Evolutionary conservation across 2,329 filamentous ascomycete species (phyloP).

Genomic region (Ascocoryne sarcoides): DNA sequence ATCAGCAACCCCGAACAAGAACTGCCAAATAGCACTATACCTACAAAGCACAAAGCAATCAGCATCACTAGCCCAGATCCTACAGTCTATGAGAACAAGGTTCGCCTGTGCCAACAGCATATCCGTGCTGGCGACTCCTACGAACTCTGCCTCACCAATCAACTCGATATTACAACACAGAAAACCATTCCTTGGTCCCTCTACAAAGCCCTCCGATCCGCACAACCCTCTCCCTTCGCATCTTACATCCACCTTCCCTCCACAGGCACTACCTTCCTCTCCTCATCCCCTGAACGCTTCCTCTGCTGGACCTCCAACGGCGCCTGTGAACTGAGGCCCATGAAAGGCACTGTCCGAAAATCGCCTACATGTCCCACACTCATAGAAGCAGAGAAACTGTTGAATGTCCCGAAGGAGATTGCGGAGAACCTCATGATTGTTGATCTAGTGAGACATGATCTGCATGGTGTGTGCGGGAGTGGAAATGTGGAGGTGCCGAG

Average conservation of each 20-base stretch:
- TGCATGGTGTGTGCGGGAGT: conserved; percentile 74
- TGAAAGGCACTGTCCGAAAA: conserved; percentile 95
- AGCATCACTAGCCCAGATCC: conserved; percentile 2
- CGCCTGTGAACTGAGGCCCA: conserved; percentile 73
- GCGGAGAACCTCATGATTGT: conserved; percentile 99
- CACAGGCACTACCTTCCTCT: conserved; percentile 67
- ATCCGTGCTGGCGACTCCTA: conserved; percentile 33
- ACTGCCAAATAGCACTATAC: neutral
- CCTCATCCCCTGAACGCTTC: conserved; percentile 84
- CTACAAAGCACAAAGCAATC: neutral
- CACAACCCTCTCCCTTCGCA: conserved; percentile 43
- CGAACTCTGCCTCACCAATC: conserved; percentile 33
- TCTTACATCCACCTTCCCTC: conserved; percentile 66
- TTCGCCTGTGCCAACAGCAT: conserved; percentile 28
- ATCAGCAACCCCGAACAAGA: no score
- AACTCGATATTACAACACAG: conserved; percentile 29
- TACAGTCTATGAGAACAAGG: conserved; percentile 28
- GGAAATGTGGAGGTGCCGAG: conserved; percentile 66
- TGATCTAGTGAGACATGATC: conserved; percentile 87
- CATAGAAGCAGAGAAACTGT: conserved; percentile 61
- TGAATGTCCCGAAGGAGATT: conserved; percentile 78
- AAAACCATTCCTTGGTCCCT: conserved; percentile 23
- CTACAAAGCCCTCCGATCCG: conserved; percentile 24
- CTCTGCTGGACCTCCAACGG: conserved; percentile 56
- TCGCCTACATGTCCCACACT: conserved; percentile 54